These are phyloP conservation scores for Xylaria sp. DNA, from an alignment of 2,329 filamentous ascomycete species.

Conservation along the genomic window DNA sequence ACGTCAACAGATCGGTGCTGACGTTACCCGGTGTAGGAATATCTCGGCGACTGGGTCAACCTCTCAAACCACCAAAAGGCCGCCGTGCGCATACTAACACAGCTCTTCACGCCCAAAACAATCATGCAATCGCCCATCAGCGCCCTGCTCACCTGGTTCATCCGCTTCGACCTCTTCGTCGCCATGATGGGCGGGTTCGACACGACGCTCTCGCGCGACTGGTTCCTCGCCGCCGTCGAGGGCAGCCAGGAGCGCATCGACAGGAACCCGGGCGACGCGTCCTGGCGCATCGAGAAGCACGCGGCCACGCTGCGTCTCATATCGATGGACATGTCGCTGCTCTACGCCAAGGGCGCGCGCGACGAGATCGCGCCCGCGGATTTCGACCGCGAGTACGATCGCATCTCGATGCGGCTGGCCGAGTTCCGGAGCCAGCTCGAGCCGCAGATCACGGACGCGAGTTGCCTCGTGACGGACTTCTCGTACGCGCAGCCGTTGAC, in stretches of 20 bases:
- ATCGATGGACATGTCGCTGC: slow-evolving; percentile 71
- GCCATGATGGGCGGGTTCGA: slow-evolving; percentile 76
- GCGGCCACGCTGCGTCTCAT: slow-evolving; percentile 65
- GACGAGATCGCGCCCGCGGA: slow-evolving; percentile 59
- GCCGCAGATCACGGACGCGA: slow-evolving; percentile 54
- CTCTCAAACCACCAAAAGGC: slow-evolving; percentile 89
- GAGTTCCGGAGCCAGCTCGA: slow-evolving; percentile 55
- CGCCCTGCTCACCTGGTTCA: slow-evolving; percentile 81
- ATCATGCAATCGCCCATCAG: slow-evolving; percentile 66
- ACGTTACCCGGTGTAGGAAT: slow-evolving; percentile 57
- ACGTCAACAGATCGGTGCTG: slow-evolving; percentile 10
- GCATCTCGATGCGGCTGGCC: slow-evolving; percentile 43
- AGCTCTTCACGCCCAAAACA: slow-evolving; percentile 71
- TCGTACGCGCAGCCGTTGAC: slow-evolving; percentile 46
- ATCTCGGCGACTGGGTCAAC: slow-evolving; percentile 92
- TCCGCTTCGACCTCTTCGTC: slow-evolving; percentile 79
- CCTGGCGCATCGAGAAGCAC: slow-evolving; percentile 61
- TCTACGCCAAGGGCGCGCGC: slow-evolving; percentile 65
- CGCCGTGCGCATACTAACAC: slow-evolving; percentile 72
- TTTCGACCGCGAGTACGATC: slow-evolving; percentile 58
- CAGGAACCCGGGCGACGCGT: slow-evolving; percentile 56
- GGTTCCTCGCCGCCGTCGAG: slow-evolving; percentile 63
- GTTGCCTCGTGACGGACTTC: slow-evolving; percentile 60
- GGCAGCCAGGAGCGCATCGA: slow-evolving; percentile 57
- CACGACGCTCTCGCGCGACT: slow-evolving; percentile 67